Conservation (phyloP, 164 flowering plant genomes). For the Liriodendron chinense region DNA sequence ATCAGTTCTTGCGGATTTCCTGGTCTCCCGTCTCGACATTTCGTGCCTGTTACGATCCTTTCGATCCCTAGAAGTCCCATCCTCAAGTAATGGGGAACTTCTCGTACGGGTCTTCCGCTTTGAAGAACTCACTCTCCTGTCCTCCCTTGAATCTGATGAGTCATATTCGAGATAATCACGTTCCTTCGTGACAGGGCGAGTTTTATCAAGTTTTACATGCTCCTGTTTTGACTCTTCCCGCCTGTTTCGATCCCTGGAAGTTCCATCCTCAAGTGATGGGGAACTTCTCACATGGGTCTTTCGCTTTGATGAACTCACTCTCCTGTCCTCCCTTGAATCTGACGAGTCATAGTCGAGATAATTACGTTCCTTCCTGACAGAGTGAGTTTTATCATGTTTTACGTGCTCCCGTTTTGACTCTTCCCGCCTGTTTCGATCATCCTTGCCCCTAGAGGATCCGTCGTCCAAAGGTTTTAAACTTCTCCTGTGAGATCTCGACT, state of each 20-base stretch:
- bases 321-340: constrained; percentile 4
- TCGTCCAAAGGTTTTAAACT: constrained; percentile 16
- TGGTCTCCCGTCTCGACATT: neutral
- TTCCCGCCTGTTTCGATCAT: constrained; percentile 9
- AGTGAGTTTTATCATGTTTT: constrained; percentile 7
- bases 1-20: neutral
- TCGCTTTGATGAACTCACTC: constrained; percentile 6
- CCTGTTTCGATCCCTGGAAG: neutral
- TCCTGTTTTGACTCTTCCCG: constrained; percentile 3
- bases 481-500: constrained; percentile 17
- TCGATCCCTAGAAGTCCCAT: neutral
- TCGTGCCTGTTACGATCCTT: neutral
- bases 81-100: constrained; percentile 15
- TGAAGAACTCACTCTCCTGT: constrained; percentile 9
- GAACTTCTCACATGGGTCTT: constrained; percentile 8
- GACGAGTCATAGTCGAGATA: constrained; percentile 10
- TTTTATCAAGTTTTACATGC: constrained; percentile 14
- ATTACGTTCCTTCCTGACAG: neutral
- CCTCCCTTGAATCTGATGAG: constrained; percentile 13
- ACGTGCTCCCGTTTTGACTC: constrained; percentile 4
- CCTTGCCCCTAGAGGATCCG: constrained; percentile 4
- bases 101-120: constrained; percentile 14
- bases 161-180: constrained; percentile 9
- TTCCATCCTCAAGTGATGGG: constrained; percentile 12
- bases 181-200: constrained; percentile 5